These are phyloP conservation scores for Penicillium sp. DNA, from an alignment of 2,329 filamentous ascomycete species.

Conservation along the genomic window DNA sequence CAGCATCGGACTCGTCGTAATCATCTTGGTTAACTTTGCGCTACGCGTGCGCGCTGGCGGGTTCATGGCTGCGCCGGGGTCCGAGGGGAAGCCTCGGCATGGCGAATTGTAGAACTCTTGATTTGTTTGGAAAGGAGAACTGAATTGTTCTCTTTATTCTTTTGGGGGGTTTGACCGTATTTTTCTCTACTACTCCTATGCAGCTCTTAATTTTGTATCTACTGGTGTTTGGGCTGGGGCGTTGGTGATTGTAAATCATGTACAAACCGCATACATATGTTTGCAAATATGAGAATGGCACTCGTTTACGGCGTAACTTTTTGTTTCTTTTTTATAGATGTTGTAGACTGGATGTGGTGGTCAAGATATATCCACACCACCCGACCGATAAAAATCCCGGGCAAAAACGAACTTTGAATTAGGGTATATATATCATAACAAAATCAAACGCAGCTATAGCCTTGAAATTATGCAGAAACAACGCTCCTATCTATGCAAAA, in stretches of 20 bases:
- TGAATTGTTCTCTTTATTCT: neutral
- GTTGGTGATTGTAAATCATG: constrained; percentile 7
- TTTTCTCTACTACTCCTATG: neutral
- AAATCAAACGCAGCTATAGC: neutral
- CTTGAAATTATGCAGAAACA: constrained; percentile 51
- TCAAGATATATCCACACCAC: neutral
- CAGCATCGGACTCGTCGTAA: constrained; percentile 69
- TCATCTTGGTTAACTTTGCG: constrained; percentile 76
- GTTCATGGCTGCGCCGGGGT: constrained; percentile 23
- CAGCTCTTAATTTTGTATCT: constrained; percentile 1
- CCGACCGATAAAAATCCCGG: no score
- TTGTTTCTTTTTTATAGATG: neutral
- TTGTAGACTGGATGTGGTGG: neutral
- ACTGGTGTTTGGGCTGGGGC: neutral
- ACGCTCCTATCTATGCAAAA: constrained; percentile 4
- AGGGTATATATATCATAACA: neutral
- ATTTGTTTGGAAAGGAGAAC: neutral
- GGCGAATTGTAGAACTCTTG: constrained; percentile 14
- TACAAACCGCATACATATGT: constrained; percentile 6
- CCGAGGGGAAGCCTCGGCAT: constrained; percentile 9
- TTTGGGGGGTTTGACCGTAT: neutral
- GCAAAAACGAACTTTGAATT: neutral
- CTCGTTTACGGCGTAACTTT: neutral
- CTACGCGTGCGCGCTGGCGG: constrained; percentile 64
- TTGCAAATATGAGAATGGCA: constrained; percentile 8